Percentiles rank a stretch among this genome's conserved stretches.
Evolutionary conservation across 2,329 filamentous ascomycete species (phyloP).

Genomic region (Trichoderma afroharzianum): DNA sequence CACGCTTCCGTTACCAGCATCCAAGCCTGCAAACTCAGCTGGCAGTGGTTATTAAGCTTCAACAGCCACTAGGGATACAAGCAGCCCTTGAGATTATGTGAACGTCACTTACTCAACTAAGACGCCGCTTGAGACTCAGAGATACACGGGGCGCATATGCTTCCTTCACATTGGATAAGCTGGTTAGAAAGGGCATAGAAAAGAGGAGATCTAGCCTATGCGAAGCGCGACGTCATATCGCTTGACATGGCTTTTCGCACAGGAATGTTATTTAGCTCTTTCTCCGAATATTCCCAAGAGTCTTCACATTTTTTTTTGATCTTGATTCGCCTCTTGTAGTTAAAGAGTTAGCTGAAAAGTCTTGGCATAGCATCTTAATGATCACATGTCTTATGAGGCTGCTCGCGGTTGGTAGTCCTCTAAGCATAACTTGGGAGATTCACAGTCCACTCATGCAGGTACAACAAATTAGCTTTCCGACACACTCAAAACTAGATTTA

Average conservation of each 20-base stretch:
- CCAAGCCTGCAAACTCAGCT: background rate
- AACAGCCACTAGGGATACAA: background rate
- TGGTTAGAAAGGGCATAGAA: background rate
- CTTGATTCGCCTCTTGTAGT: background rate
- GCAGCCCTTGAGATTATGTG: background rate
- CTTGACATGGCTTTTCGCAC: background rate
- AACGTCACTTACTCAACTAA: background rate
- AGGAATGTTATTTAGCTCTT: background rate
- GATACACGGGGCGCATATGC: background rate
- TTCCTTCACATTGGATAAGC: background rate
- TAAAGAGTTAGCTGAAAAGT: background rate
- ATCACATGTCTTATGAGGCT: background rate
- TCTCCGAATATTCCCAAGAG: background rate
- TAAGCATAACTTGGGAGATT: background rate
- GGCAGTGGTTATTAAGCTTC: background rate
- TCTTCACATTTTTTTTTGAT: background rate
- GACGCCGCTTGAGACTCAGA: background rate
- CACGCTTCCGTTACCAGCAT: too few relatives aligned
- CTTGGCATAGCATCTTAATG: background rate
- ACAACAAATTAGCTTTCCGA: background rate
- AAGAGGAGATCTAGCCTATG: background rate
- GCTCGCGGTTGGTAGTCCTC: background rate
- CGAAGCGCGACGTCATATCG: background rate
- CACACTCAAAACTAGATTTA: background rate
- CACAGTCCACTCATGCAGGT: background rate